Conservation (phyloP, 768 basidiomycete genomes). For the Tulasnella sp. region DNA sequence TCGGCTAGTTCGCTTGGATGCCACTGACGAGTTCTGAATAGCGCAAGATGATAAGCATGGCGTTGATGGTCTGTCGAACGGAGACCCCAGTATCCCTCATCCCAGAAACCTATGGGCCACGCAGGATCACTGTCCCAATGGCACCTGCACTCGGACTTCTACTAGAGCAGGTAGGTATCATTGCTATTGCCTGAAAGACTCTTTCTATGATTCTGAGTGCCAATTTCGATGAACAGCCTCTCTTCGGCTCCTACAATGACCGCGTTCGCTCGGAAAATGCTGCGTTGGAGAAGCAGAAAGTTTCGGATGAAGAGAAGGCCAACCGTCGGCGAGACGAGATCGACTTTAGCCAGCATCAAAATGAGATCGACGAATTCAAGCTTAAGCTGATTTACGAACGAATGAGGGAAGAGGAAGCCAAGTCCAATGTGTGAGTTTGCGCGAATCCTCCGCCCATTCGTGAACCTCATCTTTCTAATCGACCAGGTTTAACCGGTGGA, state of each 20-base stretch:
- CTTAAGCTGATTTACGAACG: slow-evolving; percentile 77
- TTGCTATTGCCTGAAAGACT: slow-evolving; percentile 32
- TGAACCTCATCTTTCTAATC: not conserved
- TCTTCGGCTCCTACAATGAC: slow-evolving; percentile 74
- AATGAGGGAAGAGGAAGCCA: slow-evolving; percentile 82
- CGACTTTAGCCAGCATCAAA: slow-evolving; percentile 64
- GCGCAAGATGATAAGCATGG: slow-evolving; percentile 95
- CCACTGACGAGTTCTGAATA: slow-evolving; percentile 40
- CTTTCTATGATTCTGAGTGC: slow-evolving; percentile 28
- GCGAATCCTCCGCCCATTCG: not conserved
- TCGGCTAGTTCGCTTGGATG: not conserved
- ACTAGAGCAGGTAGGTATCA: slow-evolving; percentile 52
- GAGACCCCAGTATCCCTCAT: slow-evolving; percentile 70
- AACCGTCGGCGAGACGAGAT: slow-evolving; percentile 51
- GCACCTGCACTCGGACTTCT: slow-evolving; percentile 93
- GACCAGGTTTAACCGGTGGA: slow-evolving; percentile 82
- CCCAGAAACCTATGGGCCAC: slow-evolving; percentile 76
- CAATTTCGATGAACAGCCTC: slow-evolving; percentile 47
- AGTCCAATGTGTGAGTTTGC: slow-evolving; percentile 63
- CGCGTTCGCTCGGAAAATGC: slow-evolving; percentile 46
- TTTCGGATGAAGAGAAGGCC: slow-evolving; percentile 21
- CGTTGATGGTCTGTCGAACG: slow-evolving; percentile 77
- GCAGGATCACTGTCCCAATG: slow-evolving; percentile 81
- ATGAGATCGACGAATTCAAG: slow-evolving; percentile 77
- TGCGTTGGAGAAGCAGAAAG: slow-evolving; percentile 35